Evolutionary conservation across 108 stramenopile species (phyloP), one percentile per base, ranked within the genome.

Genomic region (Epithemia pelagica): DNA sequence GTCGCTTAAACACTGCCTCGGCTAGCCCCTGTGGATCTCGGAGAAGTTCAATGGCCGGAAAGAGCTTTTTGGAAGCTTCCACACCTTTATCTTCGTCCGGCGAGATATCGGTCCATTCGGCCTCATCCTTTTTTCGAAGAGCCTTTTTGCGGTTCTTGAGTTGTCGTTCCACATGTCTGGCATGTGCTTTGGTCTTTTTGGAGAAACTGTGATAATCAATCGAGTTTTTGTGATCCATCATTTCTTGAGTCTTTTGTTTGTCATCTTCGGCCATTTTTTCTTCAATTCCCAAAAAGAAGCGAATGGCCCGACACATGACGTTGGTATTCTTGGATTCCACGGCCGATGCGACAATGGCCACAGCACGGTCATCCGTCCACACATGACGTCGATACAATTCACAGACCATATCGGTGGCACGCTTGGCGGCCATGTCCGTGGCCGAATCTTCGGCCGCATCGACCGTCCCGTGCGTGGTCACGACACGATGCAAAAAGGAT

Each of bases 211-310:
- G 90, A 54, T 82, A 75, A 74, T 94, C 77, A 53, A 94, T 78
- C 20, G 77, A 69, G 30, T 86, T 77, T 10, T 69, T 61, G n/a
- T 83, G 86, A 52, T 86, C 81, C 77, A 77, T 89, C 26, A 86
- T 86, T 2, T 81, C 76, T 24, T 93, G 83, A 20, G 92, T 87
- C 31, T 77, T 74, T 5, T 74, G 68, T 52, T 87, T 81, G 55
- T 85, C 61, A 74, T 96, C 95, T n/a, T 85, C 71, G 20, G 90
- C 95, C 86, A 97, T 96, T 61, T 88, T 82, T 61, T 89, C 82
- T 71, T 98, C 96, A 70, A 97, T 95, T 28, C 94, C 93, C 24
- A 98, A 79, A 78, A 99, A 98, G 90, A 99, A 99, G 60, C 95
- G 78, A 57, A 96, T 79, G 1, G 95, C 90, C 3, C 91, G 79